A percentile compares a stretch with the other conserved stretches of the same genome.
phyloP scores from a whole-genome alignment of 306 rosid species.

The cucumber (Cucumis sativus) region Cucumber_9930_V3 NC_026658.2:26543001-26543500 shows the following conservation, averaged over 20 bases:
- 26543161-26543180: neutral
- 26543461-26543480: slow-evolving; percentile 53
- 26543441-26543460: slow-evolving; percentile 78
- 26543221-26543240: neutral
- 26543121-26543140: neutral
- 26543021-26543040: no score
- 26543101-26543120: neutral
- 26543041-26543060: no score
- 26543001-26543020: no score
- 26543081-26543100: no score
- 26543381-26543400: slow-evolving; percentile 30
- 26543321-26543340: slow-evolving; percentile 42
- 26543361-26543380: slow-evolving; percentile 44
- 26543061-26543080: no score
- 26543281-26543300: slow-evolving; percentile 58
- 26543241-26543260: neutral
- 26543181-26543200: neutral
- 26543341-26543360: slow-evolving; percentile 58
- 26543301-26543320: slow-evolving; percentile 71
- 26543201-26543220: neutral
- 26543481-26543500: slow-evolving; percentile 59
- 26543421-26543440: slow-evolving; percentile 71
- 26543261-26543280: slow-evolving; percentile 1
- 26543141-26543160: neutral
- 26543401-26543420: slow-evolving; percentile 61